Base-by-base conservation (phyloP, 1,284 basidiomycete species). In the Heliocybe sulcata region DNA sequence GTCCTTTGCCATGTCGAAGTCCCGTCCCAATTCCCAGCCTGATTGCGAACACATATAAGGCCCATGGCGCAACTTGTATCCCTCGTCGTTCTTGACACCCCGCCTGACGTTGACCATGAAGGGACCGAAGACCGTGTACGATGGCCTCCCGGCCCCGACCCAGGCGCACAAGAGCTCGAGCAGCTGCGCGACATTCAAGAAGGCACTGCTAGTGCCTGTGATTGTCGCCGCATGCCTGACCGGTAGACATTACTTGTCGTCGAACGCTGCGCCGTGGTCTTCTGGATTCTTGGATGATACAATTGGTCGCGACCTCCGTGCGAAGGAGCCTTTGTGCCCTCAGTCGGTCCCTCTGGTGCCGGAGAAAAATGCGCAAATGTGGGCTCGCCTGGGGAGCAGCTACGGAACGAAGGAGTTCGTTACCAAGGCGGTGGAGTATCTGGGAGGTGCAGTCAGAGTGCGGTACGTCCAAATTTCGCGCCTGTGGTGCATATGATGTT, bases 401-500 rank as follows among this genome's bases (percentile, higher is more conserved):
- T 74, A 76, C 55, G 68, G 64, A 35, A 74, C 75, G 3, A 66
- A 76, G 2, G 65, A 60, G 22, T 84, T 82, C 70, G 70, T 74
- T 62, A 55, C 59, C 12, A 69, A 71, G 53, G 78, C 80, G 0
- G 69, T 81, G 10, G 67, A 77, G 45, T 83, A 77, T 78, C 68
- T 86, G 12, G 72, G 72, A 33, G 81, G 79, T 3, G 82, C 83
- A 1, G 66, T 73, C 4, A 58, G 64, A 42, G 64, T 75, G 31
- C 71, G 70, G 72, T 49, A 49, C 47, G 47, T 49, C 25, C 47
- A n/a, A 11, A 20, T 6, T 45, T 25, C n/a, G n/a, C 4, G 10
- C 6, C 47, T 20, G 3, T 8, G 8, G 22, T 6, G 12, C 3
- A 6, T 49, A 12, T 49, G n/a, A 16, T 42, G n/a, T 42, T 20